Base-by-base conservation (phyloP, 345 rosid genomes). In the Eucalyptus brandiana region DNA sequence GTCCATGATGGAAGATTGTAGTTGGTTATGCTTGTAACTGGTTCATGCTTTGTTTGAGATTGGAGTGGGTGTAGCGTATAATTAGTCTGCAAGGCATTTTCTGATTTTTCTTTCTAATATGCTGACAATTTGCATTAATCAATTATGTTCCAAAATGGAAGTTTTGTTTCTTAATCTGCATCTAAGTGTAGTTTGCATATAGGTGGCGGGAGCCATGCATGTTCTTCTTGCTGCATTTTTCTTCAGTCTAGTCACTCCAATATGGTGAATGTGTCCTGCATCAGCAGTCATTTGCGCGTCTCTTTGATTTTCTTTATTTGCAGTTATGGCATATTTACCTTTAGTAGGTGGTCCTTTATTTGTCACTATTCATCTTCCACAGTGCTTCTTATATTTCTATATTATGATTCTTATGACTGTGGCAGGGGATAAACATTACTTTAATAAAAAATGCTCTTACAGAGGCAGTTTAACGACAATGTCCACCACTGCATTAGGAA, bases 401-500 rank as follows among this genome's bases (percentile, higher is more conserved):
- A 21, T 87, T 34, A 53, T 67, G 80, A 62, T 89, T 67, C 56
- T 86, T 54, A 56, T 56, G 37, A 37, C 47, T 72, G 34, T 76
- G 60, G 32, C 89, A 90, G 91, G 91, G 34, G 90, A 88, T 58
- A 87, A 51, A 40, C 90, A 88, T 60, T 80, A n/a, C 90, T 53
- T 87, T 48, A 32, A 76, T 81, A 90, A 86, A 89, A 80, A 87
- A 58, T 87, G 90, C 90, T 50, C 80, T 15, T 69, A 81, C 86
- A 86, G 90, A 69, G 19, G 89, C 90, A 87, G 81, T 87, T 56
- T 88, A 88, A 60, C 60, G 45, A 53, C 87, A 44, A 60, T 90
- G 80, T 88, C 90, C 32, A 87, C 90, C 37, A 42, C 91, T 88
- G 91, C 90, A 49, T 40, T 80, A 45, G 91, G 91, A 62, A 90